Conservation (phyloP, 139 green algal species). For the Chlorella vulgaris region DNA sequence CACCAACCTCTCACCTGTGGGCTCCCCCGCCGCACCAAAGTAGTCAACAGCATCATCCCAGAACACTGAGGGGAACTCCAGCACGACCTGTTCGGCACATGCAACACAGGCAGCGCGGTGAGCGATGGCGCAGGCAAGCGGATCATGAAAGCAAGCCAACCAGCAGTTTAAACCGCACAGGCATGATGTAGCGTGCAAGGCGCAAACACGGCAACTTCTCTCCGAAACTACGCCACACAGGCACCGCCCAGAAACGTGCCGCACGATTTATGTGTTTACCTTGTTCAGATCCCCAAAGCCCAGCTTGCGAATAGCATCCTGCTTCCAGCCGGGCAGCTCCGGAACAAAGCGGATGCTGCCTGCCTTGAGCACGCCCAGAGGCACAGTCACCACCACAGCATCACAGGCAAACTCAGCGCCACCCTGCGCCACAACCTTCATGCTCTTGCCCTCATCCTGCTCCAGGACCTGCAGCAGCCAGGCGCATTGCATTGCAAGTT, state of each 20-base stretch:
- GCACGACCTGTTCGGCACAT: conserved; percentile 54
- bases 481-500: too few species aligned
- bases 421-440: conserved; percentile 22
- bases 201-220: too few species aligned
- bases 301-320: conserved; percentile 63
- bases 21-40: conserved; percentile 72
- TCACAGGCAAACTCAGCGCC: conserved; percentile 55
- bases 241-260: too few species aligned
- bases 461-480: conserved; percentile 7
- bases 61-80: conserved; percentile 84
- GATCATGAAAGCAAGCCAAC: too few species aligned
- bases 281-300: conserved; percentile 91
- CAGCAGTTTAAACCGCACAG: too few species aligned
- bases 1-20: background rate
- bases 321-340: conserved; percentile 77
- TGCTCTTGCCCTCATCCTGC: background rate
- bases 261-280: too few species aligned
- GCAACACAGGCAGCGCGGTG: background rate
- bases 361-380: conserved; percentile 75
- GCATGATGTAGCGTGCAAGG: too few species aligned
- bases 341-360: conserved; percentile 72
- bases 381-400: conserved; percentile 73
- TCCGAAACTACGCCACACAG: too few species aligned
- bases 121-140: background rate
- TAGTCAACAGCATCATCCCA: conserved; percentile 80